Base-by-base conservation (phyloP, 2,329 filamentous ascomycete species). In the Microdochium nivale region DNA sequence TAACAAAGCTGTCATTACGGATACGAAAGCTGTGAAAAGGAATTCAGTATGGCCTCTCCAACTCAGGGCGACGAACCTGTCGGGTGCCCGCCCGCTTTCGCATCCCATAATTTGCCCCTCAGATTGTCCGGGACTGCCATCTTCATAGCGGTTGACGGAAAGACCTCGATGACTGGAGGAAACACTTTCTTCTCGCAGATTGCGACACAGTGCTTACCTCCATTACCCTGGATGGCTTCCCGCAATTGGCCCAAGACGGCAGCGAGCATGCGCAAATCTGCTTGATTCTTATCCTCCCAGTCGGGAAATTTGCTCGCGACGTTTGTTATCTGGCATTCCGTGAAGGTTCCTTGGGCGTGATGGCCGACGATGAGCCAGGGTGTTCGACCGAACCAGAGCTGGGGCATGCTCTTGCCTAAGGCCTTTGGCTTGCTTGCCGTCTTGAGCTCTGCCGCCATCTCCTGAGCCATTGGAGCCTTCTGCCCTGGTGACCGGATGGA, bases 311-410 rank as follows among this genome's bases (percentile, higher is more conserved):
- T 8, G 14, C 5, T n/a, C 35, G 35, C n/a, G 19, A n/a, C 35
- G 35, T 40, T 40, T 11, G 35, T 40, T 11, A 40, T 19, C 16
- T n/a, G 35, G 35, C 35, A 40, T n/a, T 40, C 35, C 19, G 35
- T 40, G 19, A 40, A 40, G 35, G 35, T 40, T 40, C 35, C 35
- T 19, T 40, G 35, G 16, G 9, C 35, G n/a, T 40, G 35, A 11
- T n/a, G 35, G 32, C 51, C 58, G 16, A 49, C 35, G 30, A 57
- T 55, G 25, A 61, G 52, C 48, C 52, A 55, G 11, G 54, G 54
- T 3, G 57, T 59, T 25, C 56, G 50, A 32, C 58, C 58, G 49
- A 61, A 60, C 58, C 58, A 61, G 19, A 61, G 53, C 32, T 61
- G 59, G 14, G 59, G 58, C 14, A 52, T 2, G 24, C 19, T 46